phyloP scores from a whole-genome alignment of 1,139 yeast genomes.

The Suhomyces bokatorum region DNA sequence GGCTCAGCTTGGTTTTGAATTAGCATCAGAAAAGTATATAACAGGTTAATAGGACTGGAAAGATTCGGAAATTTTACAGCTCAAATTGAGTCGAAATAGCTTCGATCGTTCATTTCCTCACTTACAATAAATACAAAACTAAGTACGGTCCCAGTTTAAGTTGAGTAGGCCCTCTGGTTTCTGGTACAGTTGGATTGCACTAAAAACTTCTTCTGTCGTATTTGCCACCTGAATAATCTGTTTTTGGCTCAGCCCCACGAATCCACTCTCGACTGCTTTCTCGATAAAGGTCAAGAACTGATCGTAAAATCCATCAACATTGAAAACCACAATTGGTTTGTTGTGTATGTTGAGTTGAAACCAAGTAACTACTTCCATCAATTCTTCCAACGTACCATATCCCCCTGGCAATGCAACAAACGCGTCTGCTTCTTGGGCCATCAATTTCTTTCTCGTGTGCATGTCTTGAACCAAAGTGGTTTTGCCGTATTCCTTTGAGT shows the following conservation, averaged over 20 bases:
- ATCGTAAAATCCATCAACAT: slow-evolving; percentile 79
- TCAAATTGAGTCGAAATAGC: too few relatives aligned
- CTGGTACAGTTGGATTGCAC: slow-evolving; percentile 57
- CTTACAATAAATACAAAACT: background rate
- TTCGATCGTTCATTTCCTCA: too few relatives aligned
- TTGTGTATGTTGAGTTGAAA: slow-evolving; percentile 82
- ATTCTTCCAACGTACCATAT: slow-evolving; percentile 85
- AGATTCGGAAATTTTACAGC: background rate
- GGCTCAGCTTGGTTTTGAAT: slow-evolving; percentile 17
- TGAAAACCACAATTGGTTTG: slow-evolving; percentile 76
- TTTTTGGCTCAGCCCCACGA: slow-evolving; percentile 67
- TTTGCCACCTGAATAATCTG: slow-evolving; percentile 68
- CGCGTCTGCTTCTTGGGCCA: slow-evolving; percentile 87
- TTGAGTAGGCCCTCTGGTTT: slow-evolving; percentile 74
- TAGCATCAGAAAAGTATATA: slow-evolving; percentile 2
- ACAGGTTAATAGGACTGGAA: too few relatives aligned
- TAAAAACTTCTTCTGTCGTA: slow-evolving; percentile 65
- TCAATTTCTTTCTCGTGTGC: slow-evolving; percentile 85
- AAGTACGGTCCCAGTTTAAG: slow-evolving; percentile 56
- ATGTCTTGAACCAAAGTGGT: slow-evolving; percentile 83
- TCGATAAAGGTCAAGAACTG: slow-evolving; percentile 60
- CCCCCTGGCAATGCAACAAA: slow-evolving; percentile 95
- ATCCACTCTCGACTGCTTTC: slow-evolving; percentile 60
- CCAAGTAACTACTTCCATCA: slow-evolving; percentile 90
- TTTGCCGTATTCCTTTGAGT: slow-evolving; percentile 64